phyloP scores from a whole-genome alignment of 257 asterid genomes.

The Avicennia marina region DNA sequence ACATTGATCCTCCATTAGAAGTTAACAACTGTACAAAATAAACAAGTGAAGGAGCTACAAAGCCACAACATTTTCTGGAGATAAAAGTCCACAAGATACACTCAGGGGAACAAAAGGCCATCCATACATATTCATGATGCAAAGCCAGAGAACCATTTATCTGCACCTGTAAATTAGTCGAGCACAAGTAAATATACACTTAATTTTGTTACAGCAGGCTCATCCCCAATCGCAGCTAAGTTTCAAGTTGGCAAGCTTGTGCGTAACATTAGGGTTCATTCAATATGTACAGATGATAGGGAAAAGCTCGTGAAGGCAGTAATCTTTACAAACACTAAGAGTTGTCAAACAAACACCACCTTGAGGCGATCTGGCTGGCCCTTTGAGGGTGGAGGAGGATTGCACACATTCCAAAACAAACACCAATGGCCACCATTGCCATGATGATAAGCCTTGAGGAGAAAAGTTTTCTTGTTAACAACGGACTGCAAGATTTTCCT shows the following conservation, averaged over 20 bases:
- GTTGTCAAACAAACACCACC: slow-evolving; percentile 50
- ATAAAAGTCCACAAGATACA: too few relatives aligned
- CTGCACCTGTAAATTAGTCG: too few relatives aligned
- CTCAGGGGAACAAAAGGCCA: too few relatives aligned
- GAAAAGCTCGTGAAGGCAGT: neutral
- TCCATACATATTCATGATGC: too few relatives aligned
- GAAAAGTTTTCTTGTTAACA: slow-evolving; percentile 21
- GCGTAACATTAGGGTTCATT: neutral
- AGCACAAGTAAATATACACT: too few relatives aligned
- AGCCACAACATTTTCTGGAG: too few relatives aligned
- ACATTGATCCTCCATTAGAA: too few relatives aligned
- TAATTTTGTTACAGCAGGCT: too few relatives aligned
- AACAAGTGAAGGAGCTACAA: too few relatives aligned
- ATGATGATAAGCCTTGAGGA: slow-evolving; percentile 47
- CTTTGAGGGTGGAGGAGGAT: slow-evolving; percentile 59
- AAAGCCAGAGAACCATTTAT: too few relatives aligned
- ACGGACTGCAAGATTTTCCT: slow-evolving; percentile 30
- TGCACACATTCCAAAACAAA: slow-evolving; percentile 73
- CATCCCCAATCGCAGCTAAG: neutral
- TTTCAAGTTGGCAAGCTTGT: neutral
- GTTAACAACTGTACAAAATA: too few relatives aligned
- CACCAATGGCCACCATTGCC: slow-evolving; percentile 35
- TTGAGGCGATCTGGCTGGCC: slow-evolving; percentile 45
- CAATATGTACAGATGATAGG: slow-evolving; percentile 6
- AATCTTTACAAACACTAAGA: too few relatives aligned